These are phyloP conservation scores for Mesostigma viride DNA, from an alignment of 139 green algal genomes.

Conservation along the genomic window DNA sequence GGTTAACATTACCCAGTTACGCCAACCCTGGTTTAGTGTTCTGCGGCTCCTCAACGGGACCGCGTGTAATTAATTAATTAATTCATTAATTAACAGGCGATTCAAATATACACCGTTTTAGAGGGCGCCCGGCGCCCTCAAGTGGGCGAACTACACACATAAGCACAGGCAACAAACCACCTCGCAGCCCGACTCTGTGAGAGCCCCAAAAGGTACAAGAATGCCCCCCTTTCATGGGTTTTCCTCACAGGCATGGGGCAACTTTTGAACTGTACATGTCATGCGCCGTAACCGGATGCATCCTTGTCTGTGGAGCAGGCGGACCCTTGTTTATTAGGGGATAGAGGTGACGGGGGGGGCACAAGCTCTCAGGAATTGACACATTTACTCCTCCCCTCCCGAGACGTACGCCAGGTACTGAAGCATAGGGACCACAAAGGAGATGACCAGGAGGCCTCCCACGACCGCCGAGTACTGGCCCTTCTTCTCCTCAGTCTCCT, in stretches of 20 bases:
- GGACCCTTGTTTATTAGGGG: background rate
- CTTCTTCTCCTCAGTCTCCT: constrained; percentile 35
- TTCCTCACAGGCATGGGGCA: background rate
- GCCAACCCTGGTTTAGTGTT: too few relatives aligned
- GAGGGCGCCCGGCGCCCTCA: too few relatives aligned
- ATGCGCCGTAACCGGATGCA: background rate
- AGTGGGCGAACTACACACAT: too few relatives aligned
- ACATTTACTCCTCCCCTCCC: constrained; percentile 23
- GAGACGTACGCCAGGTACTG: constrained; percentile 54
- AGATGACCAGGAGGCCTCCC: constrained; percentile 78
- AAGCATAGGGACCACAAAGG: constrained; percentile 88
- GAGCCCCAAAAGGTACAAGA: too few relatives aligned
- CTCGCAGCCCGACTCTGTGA: too few relatives aligned
- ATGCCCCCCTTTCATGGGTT: too few relatives aligned
- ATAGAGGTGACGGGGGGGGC: background rate
- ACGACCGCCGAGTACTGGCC: constrained; percentile 62
- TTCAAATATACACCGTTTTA: too few relatives aligned
- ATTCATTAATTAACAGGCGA: too few relatives aligned
- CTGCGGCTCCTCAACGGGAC: too few relatives aligned
- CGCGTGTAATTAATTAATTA: too few relatives aligned
- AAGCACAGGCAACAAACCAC: too few relatives aligned
- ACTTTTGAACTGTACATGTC: background rate
- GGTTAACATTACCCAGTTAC: too few relatives aligned
- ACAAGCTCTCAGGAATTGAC: background rate
- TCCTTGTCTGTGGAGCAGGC: background rate